These are phyloP conservation scores for Verticillium albo-atrum DNA, from an alignment of 2,329 filamentous ascomycete species.

Conservation along the genomic window DNA sequence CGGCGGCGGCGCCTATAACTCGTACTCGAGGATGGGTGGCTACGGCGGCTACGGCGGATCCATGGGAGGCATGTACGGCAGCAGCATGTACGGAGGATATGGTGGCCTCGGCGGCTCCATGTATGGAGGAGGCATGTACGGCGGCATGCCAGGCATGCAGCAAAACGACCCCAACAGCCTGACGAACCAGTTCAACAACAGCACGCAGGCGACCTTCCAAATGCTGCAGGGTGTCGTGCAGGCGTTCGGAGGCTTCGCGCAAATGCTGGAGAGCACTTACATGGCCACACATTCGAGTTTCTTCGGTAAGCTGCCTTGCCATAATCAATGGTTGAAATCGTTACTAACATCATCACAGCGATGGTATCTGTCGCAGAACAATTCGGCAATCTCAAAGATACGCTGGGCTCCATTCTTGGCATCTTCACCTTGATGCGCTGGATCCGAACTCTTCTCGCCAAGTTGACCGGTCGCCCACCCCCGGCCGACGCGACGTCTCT, in stretches of 20 bases:
- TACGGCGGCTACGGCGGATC: conserved; percentile 32
- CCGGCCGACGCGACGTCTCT: conserved; percentile 83
- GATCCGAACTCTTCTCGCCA: conserved; percentile 87
- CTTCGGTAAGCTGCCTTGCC: conserved; percentile 64
- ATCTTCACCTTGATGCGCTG: conserved; percentile 96
- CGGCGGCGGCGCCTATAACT: conserved; percentile 32
- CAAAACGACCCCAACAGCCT: conserved; percentile 80
- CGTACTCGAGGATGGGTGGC: conserved; percentile 43
- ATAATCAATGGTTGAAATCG: neutral
- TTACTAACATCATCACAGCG: conserved; percentile 43
- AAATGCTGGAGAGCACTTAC: conserved; percentile 99
- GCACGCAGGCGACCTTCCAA: conserved; percentile 94
- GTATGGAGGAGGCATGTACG: conserved; percentile 37
- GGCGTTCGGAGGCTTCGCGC: conserved; percentile 94
- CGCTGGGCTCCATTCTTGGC: conserved; percentile 85
- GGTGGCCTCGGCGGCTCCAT: conserved; percentile 32
- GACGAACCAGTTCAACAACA: conserved; percentile 92
- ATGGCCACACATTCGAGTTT: conserved; percentile 99
- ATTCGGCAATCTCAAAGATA: conserved; percentile 88
- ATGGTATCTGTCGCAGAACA: conserved; percentile 99
- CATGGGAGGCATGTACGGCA: conserved; percentile 20
- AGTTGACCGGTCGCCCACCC: conserved; percentile 84
- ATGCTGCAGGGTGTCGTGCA: conserved; percentile 96
- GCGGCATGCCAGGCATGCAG: conserved; percentile 39
- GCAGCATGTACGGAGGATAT: conserved; percentile 35